phyloP scores from a whole-genome alignment of 2,329 filamentous ascomycete genomes.

The Blastomyces parvus region DNA sequence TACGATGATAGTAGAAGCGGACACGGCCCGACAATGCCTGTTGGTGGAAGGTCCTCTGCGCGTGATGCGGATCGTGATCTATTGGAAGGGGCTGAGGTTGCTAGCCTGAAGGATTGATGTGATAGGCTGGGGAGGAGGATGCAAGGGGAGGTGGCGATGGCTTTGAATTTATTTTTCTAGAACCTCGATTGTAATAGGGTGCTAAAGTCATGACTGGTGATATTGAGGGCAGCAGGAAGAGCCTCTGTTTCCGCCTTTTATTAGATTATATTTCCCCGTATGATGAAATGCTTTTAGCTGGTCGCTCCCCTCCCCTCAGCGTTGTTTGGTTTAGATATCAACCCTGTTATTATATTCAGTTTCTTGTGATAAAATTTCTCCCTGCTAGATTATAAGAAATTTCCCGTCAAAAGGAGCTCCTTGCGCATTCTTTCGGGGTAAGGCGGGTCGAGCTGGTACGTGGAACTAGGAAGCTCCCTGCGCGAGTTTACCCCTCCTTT shows the following conservation, averaged over 20 bases:
- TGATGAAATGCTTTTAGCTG: not conserved
- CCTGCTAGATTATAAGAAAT: not conserved
- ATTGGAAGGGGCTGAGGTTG: conserved; percentile 64
- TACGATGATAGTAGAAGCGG: conserved; percentile 24
- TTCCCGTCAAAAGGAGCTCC: not conserved
- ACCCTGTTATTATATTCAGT: not conserved
- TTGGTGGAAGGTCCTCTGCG: conserved; percentile 23
- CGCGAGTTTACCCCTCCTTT: not conserved
- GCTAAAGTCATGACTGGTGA: not conserved
- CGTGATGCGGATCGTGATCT: conserved; percentile 60
- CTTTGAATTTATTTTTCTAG: not conserved
- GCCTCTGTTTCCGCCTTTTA: not conserved
- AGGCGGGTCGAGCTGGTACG: not conserved
- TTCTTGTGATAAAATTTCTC: not conserved
- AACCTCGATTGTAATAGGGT: not conserved
- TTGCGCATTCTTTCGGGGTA: not conserved
- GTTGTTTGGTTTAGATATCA: not conserved
- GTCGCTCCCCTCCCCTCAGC: not conserved
- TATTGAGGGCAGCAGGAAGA: not conserved
- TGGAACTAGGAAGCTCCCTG: no score
- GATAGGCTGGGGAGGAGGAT: conserved; percentile 17
- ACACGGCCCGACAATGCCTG: conserved; percentile 10
- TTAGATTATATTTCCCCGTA: not conserved
- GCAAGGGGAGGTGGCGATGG: not conserved
- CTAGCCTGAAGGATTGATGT: conserved; percentile 34